Evolutionary conservation across 2,329 filamentous ascomycete genomes (phyloP), one percentile per base, ranked within the genome.

Genomic region (Epichloe typhina): DNA sequence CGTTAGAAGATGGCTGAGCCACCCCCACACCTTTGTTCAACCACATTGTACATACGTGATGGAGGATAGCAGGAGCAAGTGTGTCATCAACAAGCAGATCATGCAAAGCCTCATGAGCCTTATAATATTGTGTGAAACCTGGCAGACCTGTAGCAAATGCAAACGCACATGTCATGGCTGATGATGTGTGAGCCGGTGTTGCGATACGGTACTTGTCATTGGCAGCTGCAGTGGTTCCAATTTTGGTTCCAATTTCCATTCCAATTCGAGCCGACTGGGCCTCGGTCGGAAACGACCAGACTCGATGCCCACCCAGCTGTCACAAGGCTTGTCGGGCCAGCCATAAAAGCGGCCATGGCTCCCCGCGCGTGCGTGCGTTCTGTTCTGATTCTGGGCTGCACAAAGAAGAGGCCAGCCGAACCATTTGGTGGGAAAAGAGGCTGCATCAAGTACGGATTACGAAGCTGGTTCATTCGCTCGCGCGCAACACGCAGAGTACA

Each of bases 191-290:
- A 31, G 26, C 26, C 8, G 8, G 26, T 31, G 26, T 31, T 31
- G 26, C 26, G 4, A 31, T 31, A 11, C 26, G 8, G 26, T 31
- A 8, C 26, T 9, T 31, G 26, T 31, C 26, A 31, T 31, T 45
- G 42, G 42, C 15, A 15, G 21, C 26, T 4, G 26, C 42, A 39
- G 17, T 31, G 26, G 26, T 31, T 31, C 31, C 40, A 17, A 40
- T 26, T 7, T 19, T 19, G 26, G 26, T 31, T 31, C 31, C 40
- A 17, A 40, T 26, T 8, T 19, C 19, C 19, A 19, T 19, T 31
- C 7, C 7, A 31, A 31, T 39, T 40, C 37, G 50, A 55, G 53
- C 54, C 54, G 54, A 55, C 21, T 13, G 31, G 46, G 53, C 53
- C 51, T 55, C 53, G 53, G 53, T 40, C 49, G 35, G 26, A 31